Base-by-base conservation (phyloP, 2,329 filamentous ascomycete species). In the Aspergillus neoniger region DNA sequence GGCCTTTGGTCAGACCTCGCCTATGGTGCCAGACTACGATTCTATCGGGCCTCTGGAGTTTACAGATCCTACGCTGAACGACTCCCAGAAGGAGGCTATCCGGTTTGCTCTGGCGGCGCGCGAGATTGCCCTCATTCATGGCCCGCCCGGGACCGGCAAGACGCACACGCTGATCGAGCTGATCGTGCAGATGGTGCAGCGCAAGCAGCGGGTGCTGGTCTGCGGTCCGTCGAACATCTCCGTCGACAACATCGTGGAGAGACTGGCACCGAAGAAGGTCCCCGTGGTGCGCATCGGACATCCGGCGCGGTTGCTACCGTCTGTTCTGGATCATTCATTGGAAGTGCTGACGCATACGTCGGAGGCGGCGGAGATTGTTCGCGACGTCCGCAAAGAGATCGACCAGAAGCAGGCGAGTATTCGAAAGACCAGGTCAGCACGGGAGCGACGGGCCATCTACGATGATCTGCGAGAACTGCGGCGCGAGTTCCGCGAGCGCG, bases 181-280 rank as follows among this genome's bases (percentile, higher is more conserved):
- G 12, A 96, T 99, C 62, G 82, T 96, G n/a, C 95, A 99, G 72
- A 81, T 98, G 67, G 81, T 96, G 57, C 88, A 88, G 71, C 85
- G 86, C 23, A 85, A 87, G 36, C 83, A 88, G 57, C 86, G 92
- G 1, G 82, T 98, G 10, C 83, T 98, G 1, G 94, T 98, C n/a
- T 98, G 95, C 70, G 95, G 94, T 0, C 95, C 95, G 0, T 96
- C 92, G 30, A 99, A 99, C 74, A 93, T 99, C 68, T 95, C 92
- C 0, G 95, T 99, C 1, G 95, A 99, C 83, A 99, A 99, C 72
- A 96, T 99, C 60, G 93, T 97, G 8, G 95, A 99, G 77, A 88
- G 95, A 7, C 84, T 98, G 1, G 87, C 92, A 2, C 87, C 91
- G 0, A 90, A 93, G 75, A 92, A 92, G 70, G 83, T 97, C 1